Evolutionary conservation across 345 rosid genomes (phyloP), one percentile per base, ranked within the genome.

Genomic region (Combretum micranthum): DNA sequence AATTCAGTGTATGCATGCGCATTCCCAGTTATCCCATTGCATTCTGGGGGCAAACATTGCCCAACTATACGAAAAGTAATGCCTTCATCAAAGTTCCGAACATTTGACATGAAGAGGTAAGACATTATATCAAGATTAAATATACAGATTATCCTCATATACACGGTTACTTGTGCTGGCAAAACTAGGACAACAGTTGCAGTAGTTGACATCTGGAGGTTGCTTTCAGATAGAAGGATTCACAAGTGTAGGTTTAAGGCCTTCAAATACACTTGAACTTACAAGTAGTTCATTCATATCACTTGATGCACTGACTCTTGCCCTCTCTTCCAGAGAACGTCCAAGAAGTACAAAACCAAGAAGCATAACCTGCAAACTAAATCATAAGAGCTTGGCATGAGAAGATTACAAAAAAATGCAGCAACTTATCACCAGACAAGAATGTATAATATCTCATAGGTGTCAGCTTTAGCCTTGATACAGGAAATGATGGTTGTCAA

Each of bases 341-440:
- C 98, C 98, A 43, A 92, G 83, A 44, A 88, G 93, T 61, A 92
- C 95, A 58, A 88, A 88, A 44, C 98, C 96, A 75, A 88, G 98
- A 81, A 92, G 94, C 98, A 92, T 88, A 75, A 92, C 95, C 95
- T 92, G 93, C 88, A 81, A 75, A 42, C 88, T 86, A 86, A 80
- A 78, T 83, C 47, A 70, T 57, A 72, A 58, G 78, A 66, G 73
- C 63, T 60, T 69, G 69, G 69, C 67, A 62, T 79, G 74, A 83
- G 81, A 75, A 52, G 20, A 17, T n/a, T 42, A 50, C n/a, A 13
- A 0, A 4, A 39, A 25, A 0, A 15, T 20, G 32, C 39, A 32
- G 39, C 39, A 32, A 32, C 39, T 32, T 32, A 32, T 32, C 39
- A 9, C 9, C 39, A 4, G 39, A 4, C 9, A 32, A 32, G 10